phyloP scores from a whole-genome alignment of 208 protist species.

The Leishmania mexicana region DNA sequence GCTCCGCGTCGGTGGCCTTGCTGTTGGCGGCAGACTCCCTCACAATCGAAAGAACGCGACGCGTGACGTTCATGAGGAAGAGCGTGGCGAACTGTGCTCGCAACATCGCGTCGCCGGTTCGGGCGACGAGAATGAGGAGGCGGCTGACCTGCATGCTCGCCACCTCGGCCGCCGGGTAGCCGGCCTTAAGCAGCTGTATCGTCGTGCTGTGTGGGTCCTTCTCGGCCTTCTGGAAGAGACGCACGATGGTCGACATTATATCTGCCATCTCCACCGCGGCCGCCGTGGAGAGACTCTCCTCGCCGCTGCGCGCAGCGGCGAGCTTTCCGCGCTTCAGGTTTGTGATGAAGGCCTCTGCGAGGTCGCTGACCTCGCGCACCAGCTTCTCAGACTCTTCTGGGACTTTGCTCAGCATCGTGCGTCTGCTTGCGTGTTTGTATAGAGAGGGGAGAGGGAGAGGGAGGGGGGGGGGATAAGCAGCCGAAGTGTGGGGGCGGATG shows the following conservation, averaged over 20 bases:
- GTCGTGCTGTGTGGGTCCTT: conserved; percentile 35
- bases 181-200: conserved; percentile 42
- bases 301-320: conserved; percentile 20
- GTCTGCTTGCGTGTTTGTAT: background rate
- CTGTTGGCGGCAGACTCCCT: conserved; percentile 60
- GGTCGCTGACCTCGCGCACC: conserved; percentile 42
- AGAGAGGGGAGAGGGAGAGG: background rate
- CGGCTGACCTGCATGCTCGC: conserved; percentile 53
- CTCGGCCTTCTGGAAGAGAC: conserved; percentile 57
- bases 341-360: conserved; percentile 71
- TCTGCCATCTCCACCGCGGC: conserved; percentile 60
- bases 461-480: background rate
- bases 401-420: conserved; percentile 12
- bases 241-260: conserved; percentile 60
- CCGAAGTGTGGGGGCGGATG: background rate
- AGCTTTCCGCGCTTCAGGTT: conserved; percentile 55
- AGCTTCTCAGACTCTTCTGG: conserved; percentile 40
- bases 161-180: conserved; percentile 54
- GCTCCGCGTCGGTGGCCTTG: conserved; percentile 39
- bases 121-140: conserved; percentile 59
- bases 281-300: conserved; percentile 61
- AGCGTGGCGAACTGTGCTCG: conserved; percentile 75
- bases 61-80: conserved; percentile 86
- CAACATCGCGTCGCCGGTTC: conserved; percentile 57
- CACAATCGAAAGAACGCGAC: conserved; percentile 79